These are phyloP conservation scores for Mychonastes homosphaera DNA, from an alignment of 139 green algal genomes.

Conservation along the genomic window DNA sequence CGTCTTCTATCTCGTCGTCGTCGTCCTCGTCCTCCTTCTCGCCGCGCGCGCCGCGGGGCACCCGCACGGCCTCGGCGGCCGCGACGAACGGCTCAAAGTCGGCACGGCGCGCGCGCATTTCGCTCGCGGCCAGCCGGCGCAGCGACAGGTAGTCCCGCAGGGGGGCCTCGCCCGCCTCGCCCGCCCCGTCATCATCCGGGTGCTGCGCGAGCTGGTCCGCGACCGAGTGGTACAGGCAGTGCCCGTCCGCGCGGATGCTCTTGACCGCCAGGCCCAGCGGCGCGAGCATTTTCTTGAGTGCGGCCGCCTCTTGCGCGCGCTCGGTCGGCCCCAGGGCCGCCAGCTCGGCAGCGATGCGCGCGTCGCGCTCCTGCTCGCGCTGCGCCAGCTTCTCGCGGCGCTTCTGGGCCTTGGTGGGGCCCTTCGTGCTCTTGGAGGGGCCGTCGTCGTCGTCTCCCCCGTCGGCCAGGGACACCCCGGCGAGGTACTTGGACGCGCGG, in stretches of 20 bases:
- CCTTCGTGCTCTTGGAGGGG: constrained; percentile 20
- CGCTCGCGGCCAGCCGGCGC: constrained; percentile 44
- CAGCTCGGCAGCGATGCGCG: constrained; percentile 68
- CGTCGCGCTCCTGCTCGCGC: constrained; percentile 57
- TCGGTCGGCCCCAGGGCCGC: constrained; percentile 47
- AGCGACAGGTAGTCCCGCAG: constrained; percentile 39
- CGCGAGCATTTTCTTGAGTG: constrained; percentile 46
- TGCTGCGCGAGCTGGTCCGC: constrained; percentile 69
- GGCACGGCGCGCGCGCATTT: constrained; percentile 59
- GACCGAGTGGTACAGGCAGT: constrained; percentile 87
- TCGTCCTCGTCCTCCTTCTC: constrained; percentile 25
- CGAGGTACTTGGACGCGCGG: constrained; percentile 5
- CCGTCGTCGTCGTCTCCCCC: not conserved
- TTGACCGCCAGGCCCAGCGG: constrained; percentile 54
- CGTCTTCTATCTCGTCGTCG: constrained; percentile 41
- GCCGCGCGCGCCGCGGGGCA: not conserved
- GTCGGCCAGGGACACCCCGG: not conserved
- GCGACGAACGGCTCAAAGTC: constrained; percentile 26
- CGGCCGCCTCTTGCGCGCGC: constrained; percentile 46
- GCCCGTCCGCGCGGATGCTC: constrained; percentile 79
- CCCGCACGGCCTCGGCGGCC: not conserved
- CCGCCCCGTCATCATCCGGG: not conserved
- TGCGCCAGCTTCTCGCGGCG: constrained; percentile 32
- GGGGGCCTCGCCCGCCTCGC: not conserved
- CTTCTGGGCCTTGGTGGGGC: constrained; percentile 55